Evolutionary conservation across 169 alveolate species (phyloP), one percentile per base, ranked within the genome.

Genomic region (Haemoproteus tartakovskyi): DNA sequence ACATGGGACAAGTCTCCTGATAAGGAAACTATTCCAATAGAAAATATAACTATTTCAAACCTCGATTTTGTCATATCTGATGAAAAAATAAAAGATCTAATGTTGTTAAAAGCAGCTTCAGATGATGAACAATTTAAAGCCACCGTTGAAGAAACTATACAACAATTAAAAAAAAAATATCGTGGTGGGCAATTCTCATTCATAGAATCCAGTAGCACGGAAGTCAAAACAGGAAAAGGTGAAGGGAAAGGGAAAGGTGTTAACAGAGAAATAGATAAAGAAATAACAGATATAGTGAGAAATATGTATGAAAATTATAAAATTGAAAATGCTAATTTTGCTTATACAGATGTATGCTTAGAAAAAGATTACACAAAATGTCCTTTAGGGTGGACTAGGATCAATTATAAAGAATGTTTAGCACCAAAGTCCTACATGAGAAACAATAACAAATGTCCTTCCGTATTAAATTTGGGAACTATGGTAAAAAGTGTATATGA

Each of bases 51-150:
- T 8, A 62, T 33, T 26, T 30, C 21, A 11, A 43, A 56, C n/a
- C 21, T 52, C 9, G 19, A 82, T 6, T 48, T 79, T 43, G 52
- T 74, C 21, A 19, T 88, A 2, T 67, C 79, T 50, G 86, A 88
- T 36, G 27, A 51, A 33, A 88, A 85, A 50, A 80, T 88, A n/a
- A 85, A 59, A n/a, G 90, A 54, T 60, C 79, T 88, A 11, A 26
- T 60, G 18, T 19, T 78, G 2, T 59, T 88, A 38, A 70, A 85
- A 47, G 86, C 78, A 62, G 48, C 64, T 26, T 47, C 85, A 1
- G 59, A 26, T 14, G 87, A 88, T 47, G 82, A 62, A 21, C 41
- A 30, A 2, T 59, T 88, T n/a, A 30, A 51, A 19, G 47, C 46
- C 8, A 85, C 60, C 18, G 60, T 88, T 6, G 85, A 64, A 30